Conservation (phyloP, 2,329 filamentous ascomycete species). For the Fusarium temperatum region DNA sequence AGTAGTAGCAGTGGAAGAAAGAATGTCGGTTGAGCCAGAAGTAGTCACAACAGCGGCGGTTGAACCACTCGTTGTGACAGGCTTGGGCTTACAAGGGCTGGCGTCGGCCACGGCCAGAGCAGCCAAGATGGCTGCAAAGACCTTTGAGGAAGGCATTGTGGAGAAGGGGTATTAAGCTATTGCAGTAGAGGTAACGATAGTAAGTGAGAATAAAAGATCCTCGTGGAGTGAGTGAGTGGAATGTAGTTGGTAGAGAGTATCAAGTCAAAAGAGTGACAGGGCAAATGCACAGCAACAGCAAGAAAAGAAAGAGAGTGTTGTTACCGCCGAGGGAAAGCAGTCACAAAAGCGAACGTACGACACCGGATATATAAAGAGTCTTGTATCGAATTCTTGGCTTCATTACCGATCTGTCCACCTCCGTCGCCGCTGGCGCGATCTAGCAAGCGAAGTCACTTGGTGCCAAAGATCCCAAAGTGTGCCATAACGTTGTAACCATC, state of each 20-base stretch:
- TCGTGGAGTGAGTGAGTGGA: conserved; percentile 10
- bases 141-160: conserved; percentile 31
- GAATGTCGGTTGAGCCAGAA: conserved; percentile 5
- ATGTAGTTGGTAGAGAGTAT: conserved; percentile 9
- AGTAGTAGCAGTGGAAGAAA: conserved; percentile 14
- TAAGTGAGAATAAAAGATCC: conserved; percentile 1
- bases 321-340: conserved; percentile 7
- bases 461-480: neutral
- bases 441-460: neutral
- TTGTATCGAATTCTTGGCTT: neutral
- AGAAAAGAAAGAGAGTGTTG: conserved; percentile 25
- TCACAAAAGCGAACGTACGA: neutral
- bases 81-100: conserved; percentile 29
- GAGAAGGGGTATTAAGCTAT: conserved; percentile 3
- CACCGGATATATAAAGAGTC: conserved; percentile 15
- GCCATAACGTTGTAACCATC: neutral
- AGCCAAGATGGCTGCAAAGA: conserved; percentile 32
- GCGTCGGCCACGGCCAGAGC: conserved; percentile 27
- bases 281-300: conserved; percentile 22
- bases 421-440: conserved; percentile 2
- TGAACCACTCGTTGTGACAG: conserved; percentile 12
- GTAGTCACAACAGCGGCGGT: conserved; percentile 12
- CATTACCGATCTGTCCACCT: conserved; percentile 14
- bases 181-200: conserved; percentile 17
- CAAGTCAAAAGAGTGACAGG: conserved; percentile 27